A percentile compares a stretch with the other conserved stretches of the same genome.
Conservation (phyloP, 768 basidiomycete genomes). For the Cubamyces sp. region DNA sequence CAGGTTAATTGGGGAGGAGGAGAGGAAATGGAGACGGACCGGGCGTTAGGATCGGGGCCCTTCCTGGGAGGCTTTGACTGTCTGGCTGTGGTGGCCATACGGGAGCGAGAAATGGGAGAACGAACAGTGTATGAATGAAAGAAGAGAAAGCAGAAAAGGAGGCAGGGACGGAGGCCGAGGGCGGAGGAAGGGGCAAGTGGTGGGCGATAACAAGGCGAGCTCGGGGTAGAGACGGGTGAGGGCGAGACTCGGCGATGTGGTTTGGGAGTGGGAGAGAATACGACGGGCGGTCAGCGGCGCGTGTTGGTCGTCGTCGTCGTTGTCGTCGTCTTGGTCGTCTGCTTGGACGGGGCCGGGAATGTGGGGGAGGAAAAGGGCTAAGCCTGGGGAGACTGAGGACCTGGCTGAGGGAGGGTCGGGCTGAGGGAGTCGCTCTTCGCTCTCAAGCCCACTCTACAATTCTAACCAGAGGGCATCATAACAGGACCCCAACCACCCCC, state of each 20-base stretch:
- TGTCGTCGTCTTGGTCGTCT: slow-evolving; percentile 18
- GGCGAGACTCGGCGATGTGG: slow-evolving; percentile 10
- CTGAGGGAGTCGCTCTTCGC: slow-evolving; percentile 8
- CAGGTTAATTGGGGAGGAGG: not conserved
- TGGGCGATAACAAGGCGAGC: slow-evolving; percentile 23
- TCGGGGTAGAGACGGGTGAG: slow-evolving; percentile 12
- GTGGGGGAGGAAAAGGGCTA: slow-evolving; percentile 1
- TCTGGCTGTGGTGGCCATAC: slow-evolving; percentile 68
- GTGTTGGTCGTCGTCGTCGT: slow-evolving; percentile 13
- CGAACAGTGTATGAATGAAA: slow-evolving; percentile 16
- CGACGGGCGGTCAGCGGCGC: slow-evolving; percentile 19
- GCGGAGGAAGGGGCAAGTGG: slow-evolving; percentile 10
- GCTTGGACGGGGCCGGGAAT: slow-evolving; percentile 4
- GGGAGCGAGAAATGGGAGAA: slow-evolving; percentile 1
- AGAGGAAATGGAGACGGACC: slow-evolving; percentile 39
- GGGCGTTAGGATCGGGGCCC: slow-evolving; percentile 56
- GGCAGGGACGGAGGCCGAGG: slow-evolving; percentile 21
- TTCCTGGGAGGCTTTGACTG: slow-evolving; percentile 68
- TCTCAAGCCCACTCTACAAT: slow-evolving; percentile 16
- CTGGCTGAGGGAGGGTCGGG: not conserved
- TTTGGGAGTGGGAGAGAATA: slow-evolving; percentile 3
- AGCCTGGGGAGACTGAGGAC: not conserved
- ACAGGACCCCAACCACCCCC: slow-evolving; percentile 17
- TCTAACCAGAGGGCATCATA: slow-evolving; percentile 8
- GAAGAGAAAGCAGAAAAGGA: slow-evolving; percentile 36